Evolutionary conservation across 1,284 basidiomycete genomes (phyloP).

Genomic region (Marasmius fiardii): DNA sequence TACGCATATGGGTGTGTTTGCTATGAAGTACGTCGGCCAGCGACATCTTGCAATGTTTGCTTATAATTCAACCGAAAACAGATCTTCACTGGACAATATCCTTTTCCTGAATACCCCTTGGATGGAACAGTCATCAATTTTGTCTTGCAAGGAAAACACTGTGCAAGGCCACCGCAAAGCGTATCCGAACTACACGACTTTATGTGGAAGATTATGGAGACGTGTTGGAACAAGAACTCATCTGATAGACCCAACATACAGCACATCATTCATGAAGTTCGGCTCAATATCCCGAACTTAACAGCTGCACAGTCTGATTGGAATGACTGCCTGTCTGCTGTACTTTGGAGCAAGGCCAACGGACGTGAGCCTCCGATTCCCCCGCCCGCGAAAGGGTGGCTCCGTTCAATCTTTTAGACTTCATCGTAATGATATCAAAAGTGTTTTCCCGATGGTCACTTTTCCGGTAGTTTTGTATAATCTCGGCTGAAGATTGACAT

Average conservation of each 20-base stretch:
- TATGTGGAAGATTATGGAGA: conserved; percentile 13
- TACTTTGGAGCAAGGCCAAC: background rate
- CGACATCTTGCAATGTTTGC: too few relatives aligned
- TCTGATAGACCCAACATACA: conserved; percentile 6
- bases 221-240: conserved; percentile 9
- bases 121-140: conserved; percentile 13
- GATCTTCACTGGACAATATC: conserved; percentile 16
- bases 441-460: too few relatives aligned
- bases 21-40: conserved; percentile 21
- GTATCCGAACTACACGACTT: background rate
- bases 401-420: too few relatives aligned
- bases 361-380: too few relatives aligned
- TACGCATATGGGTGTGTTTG: conserved; percentile 18
- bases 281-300: too few relatives aligned
- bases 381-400: too few relatives aligned
- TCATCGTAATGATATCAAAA: too few relatives aligned
- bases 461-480: too few relatives aligned
- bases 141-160: conserved; percentile 7
- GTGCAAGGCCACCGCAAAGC: background rate
- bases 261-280: background rate
- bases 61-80: too few relatives aligned
- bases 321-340: background rate
- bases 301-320: too few relatives aligned
- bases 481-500: too few relatives aligned
- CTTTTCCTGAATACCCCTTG: conserved; percentile 11